Evolutionary conservation across 108 stramenopile species (phyloP).

Genomic region (Chaetoceros muelleri): DNA sequence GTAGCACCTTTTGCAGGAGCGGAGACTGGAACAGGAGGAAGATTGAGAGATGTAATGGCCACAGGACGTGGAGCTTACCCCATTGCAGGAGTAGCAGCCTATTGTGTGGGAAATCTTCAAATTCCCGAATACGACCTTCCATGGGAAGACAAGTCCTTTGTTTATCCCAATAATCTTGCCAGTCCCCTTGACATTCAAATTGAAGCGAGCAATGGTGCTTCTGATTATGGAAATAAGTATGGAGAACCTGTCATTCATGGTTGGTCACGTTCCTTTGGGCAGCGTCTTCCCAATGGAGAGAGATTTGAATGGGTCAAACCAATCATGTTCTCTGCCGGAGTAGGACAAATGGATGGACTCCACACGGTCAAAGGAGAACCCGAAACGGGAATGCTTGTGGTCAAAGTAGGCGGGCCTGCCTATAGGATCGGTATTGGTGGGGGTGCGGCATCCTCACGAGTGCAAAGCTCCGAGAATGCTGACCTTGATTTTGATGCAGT

Average conservation of each 20-base stretch:
- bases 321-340: constrained; percentile 98
- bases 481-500: constrained; percentile 98
- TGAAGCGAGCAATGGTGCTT: constrained; percentile 94
- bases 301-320: constrained; percentile 98
- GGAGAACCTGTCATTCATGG: constrained; percentile 97
- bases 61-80: constrained; percentile 94
- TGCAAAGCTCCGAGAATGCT: constrained; percentile 80
- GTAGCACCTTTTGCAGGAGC: constrained; percentile 99
- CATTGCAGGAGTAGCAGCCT: constrained; percentile 88
- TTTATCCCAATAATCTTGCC: constrained; percentile 85
- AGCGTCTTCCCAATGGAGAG: constrained; percentile 87
- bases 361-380: constrained; percentile 89
- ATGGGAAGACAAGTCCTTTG: constrained; percentile 87
- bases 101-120: constrained; percentile 96
- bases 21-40: constrained; percentile 98
- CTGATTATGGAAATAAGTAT: constrained; percentile 99
- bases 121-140: constrained; percentile 91
- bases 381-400: constrained; percentile 92
- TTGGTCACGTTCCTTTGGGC: constrained; percentile 93
- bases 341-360: constrained; percentile 89
- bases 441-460: constrained; percentile 89
- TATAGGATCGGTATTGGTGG: constrained; percentile 99
- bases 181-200: constrained; percentile 88
- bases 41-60: constrained; percentile 97
- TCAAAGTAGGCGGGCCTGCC: constrained; percentile 96